phyloP scores from a whole-genome alignment of 305 asterid species.

The Stenogyne calaminthoides region DNA sequence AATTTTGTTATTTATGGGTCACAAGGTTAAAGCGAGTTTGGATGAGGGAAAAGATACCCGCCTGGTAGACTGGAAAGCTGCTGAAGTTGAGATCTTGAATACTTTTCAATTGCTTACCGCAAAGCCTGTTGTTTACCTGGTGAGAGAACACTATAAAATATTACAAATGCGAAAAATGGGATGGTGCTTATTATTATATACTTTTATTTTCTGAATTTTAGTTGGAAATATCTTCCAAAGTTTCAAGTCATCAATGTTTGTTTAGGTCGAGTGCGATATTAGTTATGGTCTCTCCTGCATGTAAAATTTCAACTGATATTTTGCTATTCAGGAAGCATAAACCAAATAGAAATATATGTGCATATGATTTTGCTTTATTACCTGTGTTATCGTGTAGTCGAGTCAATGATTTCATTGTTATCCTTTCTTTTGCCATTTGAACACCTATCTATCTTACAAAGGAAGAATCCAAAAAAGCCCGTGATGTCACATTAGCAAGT shows the following conservation, averaged over 20 bases:
- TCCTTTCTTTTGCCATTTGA: background rate
- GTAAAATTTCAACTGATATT: background rate
- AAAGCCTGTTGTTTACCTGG: slow-evolving; percentile 97
- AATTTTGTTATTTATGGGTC: slow-evolving; percentile 32
- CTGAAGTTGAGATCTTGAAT: slow-evolving; percentile 89
- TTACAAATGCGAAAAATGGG: slow-evolving; percentile 5
- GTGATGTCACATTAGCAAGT: background rate
- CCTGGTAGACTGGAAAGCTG: slow-evolving; percentile 95
- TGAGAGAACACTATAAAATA: slow-evolving; percentile 38
- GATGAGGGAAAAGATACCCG: slow-evolving; percentile 90
- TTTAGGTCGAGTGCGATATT: slow-evolving; percentile 12
- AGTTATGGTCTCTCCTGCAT: background rate
- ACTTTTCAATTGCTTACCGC: slow-evolving; percentile 96
- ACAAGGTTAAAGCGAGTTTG: slow-evolving; percentile 68
- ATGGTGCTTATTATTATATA: background rate
- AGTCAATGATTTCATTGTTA: too few relatives aligned
- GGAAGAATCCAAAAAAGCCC: background rate
- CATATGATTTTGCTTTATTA: background rate
- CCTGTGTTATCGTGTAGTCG: background rate
- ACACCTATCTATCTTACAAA: background rate
- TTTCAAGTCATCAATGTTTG: background rate
- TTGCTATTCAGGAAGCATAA: background rate
- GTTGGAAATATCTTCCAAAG: background rate
- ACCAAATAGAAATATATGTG: background rate
- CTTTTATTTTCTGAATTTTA: background rate